Evolutionary conservation across 768 basidiomycete genomes (phyloP).

Genomic region (Leccinum uliginosum): DNA sequence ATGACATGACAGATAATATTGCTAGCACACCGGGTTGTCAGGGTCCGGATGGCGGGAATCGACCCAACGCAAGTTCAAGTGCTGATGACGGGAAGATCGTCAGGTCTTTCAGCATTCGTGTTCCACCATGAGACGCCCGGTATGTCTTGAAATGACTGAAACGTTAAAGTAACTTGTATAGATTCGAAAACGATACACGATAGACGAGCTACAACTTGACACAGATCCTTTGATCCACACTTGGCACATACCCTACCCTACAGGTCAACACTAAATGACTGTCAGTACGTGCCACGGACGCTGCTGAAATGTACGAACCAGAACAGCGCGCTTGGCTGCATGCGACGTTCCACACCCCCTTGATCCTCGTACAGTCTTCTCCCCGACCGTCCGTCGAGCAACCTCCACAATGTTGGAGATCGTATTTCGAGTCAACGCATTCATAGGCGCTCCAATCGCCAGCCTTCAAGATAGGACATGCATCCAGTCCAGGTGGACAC

Average conservation of each 20-base stretch:
- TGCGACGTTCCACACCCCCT: slow-evolving; percentile 64
- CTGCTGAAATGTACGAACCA: slow-evolving; percentile 35
- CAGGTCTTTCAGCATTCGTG: neutral
- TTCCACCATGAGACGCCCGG: neutral
- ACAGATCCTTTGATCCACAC: slow-evolving; percentile 11
- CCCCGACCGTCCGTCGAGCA: slow-evolving; percentile 61
- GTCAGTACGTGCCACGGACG: neutral
- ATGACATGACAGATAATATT: neutral
- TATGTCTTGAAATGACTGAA: neutral
- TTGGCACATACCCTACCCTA: slow-evolving; percentile 10
- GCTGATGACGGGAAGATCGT: neutral
- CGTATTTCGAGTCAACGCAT: slow-evolving; percentile 57
- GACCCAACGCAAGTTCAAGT: neutral
- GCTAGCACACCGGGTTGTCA: neutral
- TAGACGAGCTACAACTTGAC: slow-evolving; percentile 7
- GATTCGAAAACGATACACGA: neutral
- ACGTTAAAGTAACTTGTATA: neutral
- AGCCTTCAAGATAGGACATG: slow-evolving; percentile 50
- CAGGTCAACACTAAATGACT: slow-evolving; percentile 10
- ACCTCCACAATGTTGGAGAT: slow-evolving; percentile 74
- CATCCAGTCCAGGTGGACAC: slow-evolving; percentile 52
- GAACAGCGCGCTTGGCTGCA: slow-evolving; percentile 54
- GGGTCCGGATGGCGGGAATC: neutral
- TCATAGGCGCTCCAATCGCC: slow-evolving; percentile 45
- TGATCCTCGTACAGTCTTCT: slow-evolving; percentile 66